These are phyloP conservation scores for Atkinsonella hypoxylon DNA, from an alignment of 2,329 filamentous ascomycete species.

Conservation along the genomic window DNA sequence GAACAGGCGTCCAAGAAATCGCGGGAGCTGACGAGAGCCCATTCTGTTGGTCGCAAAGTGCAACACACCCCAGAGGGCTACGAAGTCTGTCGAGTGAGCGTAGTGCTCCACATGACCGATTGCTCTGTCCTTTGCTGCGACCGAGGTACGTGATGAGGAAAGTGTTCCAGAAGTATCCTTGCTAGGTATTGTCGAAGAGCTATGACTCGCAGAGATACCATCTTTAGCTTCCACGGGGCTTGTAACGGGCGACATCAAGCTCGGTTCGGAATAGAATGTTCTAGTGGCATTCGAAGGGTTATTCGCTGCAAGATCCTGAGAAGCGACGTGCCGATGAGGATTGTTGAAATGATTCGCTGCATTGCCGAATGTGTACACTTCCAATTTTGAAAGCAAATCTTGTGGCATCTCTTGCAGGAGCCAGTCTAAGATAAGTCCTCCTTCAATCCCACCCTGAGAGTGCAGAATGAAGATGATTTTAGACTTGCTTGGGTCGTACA, in stretches of 20 bases:
- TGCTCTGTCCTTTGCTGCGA: slow-evolving; percentile 32
- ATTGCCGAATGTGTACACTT: slow-evolving; percentile 69
- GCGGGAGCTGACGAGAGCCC: slow-evolving; percentile 34
- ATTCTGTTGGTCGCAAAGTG: slow-evolving; percentile 44
- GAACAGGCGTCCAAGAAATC: slow-evolving; percentile 52
- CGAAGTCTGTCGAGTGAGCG: slow-evolving; percentile 61
- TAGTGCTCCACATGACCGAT: slow-evolving; percentile 73
- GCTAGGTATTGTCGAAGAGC: slow-evolving; percentile 11
- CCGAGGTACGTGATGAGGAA: slow-evolving; percentile 24
- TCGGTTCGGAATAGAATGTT: slow-evolving; percentile 25
- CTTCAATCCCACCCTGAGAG: slow-evolving; percentile 67
- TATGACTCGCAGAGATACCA: slow-evolving; percentile 7
- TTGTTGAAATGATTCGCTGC: slow-evolving; percentile 78
- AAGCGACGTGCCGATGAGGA: slow-evolving; percentile 42
- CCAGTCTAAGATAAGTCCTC: slow-evolving; percentile 63
- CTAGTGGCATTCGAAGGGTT: slow-evolving; percentile 24
- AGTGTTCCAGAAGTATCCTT: slow-evolving; percentile 11
- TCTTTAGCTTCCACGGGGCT: slow-evolving; percentile 13
- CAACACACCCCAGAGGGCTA: slow-evolving; percentile 62
- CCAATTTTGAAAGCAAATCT: slow-evolving; percentile 53
- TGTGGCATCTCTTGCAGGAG: slow-evolving; percentile 59
- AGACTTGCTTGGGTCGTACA: slow-evolving; percentile 48
- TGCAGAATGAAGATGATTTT: slow-evolving; percentile 67
- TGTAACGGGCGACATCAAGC: slow-evolving; percentile 14
- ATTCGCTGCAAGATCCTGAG: slow-evolving; percentile 25